Conservation (phyloP, 2,329 filamentous ascomycete species). For the Periconia macrospinosa region DNA sequence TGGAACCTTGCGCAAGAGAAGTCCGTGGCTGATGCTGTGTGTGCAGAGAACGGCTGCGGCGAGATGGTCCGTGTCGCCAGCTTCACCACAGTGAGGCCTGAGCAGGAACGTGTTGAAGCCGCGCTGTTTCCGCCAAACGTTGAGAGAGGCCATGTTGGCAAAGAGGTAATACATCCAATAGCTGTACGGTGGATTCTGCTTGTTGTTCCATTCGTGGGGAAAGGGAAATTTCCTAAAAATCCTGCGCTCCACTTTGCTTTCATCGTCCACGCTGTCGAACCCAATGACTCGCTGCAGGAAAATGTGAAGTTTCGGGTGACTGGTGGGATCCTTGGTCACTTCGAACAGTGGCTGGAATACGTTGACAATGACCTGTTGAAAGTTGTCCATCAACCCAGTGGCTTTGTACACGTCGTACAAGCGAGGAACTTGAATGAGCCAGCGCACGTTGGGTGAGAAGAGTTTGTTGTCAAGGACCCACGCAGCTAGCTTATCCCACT, state of each 20-base stretch:
- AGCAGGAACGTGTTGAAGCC: slow-evolving; percentile 96
- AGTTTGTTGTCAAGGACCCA: slow-evolving; percentile 99
- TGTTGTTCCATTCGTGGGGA: slow-evolving; percentile 83
- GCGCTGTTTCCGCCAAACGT: slow-evolving; percentile 84
- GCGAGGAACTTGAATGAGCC: slow-evolving; percentile 93
- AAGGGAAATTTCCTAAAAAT: slow-evolving; percentile 96
- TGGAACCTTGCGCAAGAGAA: slow-evolving; percentile 90
- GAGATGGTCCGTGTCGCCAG: slow-evolving; percentile 93
- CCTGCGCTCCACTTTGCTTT: slow-evolving; percentile 92
- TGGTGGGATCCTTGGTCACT: slow-evolving; percentile 82
- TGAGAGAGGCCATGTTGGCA: slow-evolving; percentile 89
- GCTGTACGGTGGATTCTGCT: slow-evolving; percentile 95
- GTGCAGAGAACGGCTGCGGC: slow-evolving; percentile 89
- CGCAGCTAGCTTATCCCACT: slow-evolving; percentile 96
- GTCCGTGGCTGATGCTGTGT: slow-evolving; percentile 94
- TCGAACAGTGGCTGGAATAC: slow-evolving; percentile 94
- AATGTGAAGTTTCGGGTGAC: slow-evolving; percentile 88
- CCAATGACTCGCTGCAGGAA: slow-evolving; percentile 95
- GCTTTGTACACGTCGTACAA: slow-evolving; percentile 96
- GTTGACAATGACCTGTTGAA: slow-evolving; percentile 87
- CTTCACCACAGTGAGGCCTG: slow-evolving; percentile 93
- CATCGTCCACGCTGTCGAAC: slow-evolving; percentile 96
- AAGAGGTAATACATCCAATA: slow-evolving; percentile 99
- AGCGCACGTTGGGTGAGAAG: slow-evolving; percentile 95
- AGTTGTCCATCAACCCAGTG: slow-evolving; percentile 81